A percentile compares a stretch with the other conserved stretches of the same genome.
These are phyloP conservation scores for Chlamydomonas sp. DNA, from an alignment of 139 green algal species.

Conservation along the genomic window DNA sequence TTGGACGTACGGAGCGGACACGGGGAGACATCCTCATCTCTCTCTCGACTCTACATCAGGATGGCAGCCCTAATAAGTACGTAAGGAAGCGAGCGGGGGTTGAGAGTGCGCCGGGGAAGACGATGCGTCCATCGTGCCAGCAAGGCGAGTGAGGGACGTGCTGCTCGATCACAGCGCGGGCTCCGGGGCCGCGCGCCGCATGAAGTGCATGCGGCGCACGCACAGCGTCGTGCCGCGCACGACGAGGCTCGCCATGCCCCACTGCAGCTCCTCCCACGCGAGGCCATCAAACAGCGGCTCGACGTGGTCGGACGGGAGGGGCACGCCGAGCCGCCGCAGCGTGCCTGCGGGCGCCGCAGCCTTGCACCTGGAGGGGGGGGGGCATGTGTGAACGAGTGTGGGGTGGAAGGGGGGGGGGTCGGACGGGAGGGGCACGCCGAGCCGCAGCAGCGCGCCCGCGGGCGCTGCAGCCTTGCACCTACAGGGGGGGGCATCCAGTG, in stretches of 20 bases:
- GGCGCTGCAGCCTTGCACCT: constrained; percentile 50
- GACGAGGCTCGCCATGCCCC: constrained; percentile 42
- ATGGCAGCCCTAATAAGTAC: too few relatives aligned
- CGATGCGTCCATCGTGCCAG: too few relatives aligned
- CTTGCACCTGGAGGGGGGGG: constrained; percentile 38
- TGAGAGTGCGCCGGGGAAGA: too few relatives aligned
- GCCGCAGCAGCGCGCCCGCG: constrained; percentile 29
- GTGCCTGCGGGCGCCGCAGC: constrained; percentile 35
- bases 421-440: constrained; percentile 61
- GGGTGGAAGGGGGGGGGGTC: too few relatives aligned
- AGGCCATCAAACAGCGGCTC: constrained; percentile 50
- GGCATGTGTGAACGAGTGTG: too few relatives aligned
- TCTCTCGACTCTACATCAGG: too few relatives aligned
- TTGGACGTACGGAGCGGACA: too few relatives aligned
- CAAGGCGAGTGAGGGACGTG: too few relatives aligned
- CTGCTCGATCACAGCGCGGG: too few relatives aligned
- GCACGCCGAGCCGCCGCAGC: constrained; percentile 52
- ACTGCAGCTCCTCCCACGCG: constrained; percentile 73
- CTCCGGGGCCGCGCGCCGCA: too few relatives aligned
- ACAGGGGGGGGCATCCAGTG: constrained; percentile 7
- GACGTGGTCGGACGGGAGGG: constrained; percentile 48
- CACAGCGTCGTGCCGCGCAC: constrained; percentile 46
- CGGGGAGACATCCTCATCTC: too few relatives aligned
- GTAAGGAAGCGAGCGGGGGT: too few relatives aligned
- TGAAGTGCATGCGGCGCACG: constrained; percentile 67